Percentiles rank a stretch among this genome's conserved stretches.
Evolutionary conservation across 2,329 filamentous ascomycete species (phyloP).

Genomic region (Aspergillus pseudoglaucus): DNA sequence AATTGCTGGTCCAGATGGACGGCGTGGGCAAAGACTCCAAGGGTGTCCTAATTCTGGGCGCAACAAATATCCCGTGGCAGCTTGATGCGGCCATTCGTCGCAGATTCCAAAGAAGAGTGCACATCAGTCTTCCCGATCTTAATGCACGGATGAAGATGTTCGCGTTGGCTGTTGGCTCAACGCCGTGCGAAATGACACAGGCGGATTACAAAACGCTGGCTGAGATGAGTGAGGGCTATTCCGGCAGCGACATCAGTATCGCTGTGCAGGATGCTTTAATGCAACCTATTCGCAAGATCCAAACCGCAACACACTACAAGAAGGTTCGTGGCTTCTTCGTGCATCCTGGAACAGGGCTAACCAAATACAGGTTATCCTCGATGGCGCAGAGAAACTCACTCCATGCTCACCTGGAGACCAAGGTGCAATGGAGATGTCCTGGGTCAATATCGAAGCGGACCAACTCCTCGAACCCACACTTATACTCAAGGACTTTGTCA

Average conservation of each 20-base stretch:
- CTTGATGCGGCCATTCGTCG: constrained; percentile 90
- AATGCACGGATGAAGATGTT: constrained; percentile 92
- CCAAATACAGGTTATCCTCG: constrained; percentile 57
- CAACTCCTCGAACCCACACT: constrained; percentile 80
- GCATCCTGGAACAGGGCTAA: constrained; percentile 4
- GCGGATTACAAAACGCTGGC: constrained; percentile 76
- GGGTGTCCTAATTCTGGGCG: constrained; percentile 88
- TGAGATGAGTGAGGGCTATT: constrained; percentile 83
- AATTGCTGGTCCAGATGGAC: constrained; percentile 98
- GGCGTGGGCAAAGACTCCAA: constrained; percentile 94
- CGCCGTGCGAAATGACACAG: constrained; percentile 73
- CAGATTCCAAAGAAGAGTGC: constrained; percentile 91
- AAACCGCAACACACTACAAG: constrained; percentile 97
- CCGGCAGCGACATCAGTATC: constrained; percentile 91
- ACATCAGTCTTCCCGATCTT: constrained; percentile 85
- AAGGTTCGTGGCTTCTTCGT: constrained; percentile 50
- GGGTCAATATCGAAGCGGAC: constrained; percentile 79
- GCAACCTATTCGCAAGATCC: constrained; percentile 94
- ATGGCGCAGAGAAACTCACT: constrained; percentile 57
- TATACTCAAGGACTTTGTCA: constrained; percentile 83
- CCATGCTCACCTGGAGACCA: constrained; percentile 90
- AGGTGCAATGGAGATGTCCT: constrained; percentile 86
- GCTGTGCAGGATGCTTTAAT: constrained; percentile 94
- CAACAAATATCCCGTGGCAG: constrained; percentile 98
- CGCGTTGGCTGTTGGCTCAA: constrained; percentile 86